A percentile compares a stretch with the other conserved stretches of the same genome.
These are phyloP conservation scores for Theobroma cacao DNA, from an alignment of 345 rosid genomes.

Conservation along the genomic window DNA sequence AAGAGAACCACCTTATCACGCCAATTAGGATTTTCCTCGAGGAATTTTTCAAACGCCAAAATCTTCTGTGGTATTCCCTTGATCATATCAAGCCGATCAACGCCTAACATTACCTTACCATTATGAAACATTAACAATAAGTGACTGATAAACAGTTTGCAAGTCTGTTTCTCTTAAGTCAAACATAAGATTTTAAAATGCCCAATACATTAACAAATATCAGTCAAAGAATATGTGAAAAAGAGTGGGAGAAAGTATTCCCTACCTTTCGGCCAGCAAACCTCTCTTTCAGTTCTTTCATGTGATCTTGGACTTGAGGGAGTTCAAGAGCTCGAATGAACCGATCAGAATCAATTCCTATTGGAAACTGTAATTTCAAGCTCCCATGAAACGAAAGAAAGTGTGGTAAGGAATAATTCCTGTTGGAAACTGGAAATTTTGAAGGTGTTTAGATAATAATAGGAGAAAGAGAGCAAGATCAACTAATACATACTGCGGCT, in stretches of 20 bases:
- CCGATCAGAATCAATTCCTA: slow-evolving; percentile 61
- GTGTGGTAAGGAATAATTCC: slow-evolving; percentile 26
- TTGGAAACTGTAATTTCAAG: slow-evolving; percentile 53
- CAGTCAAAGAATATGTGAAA: not conserved
- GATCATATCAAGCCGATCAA: slow-evolving; percentile 68
- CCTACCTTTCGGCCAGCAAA: slow-evolving; percentile 59
- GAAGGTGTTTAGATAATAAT: not conserved
- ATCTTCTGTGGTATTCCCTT: slow-evolving; percentile 67
- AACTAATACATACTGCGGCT: slow-evolving; percentile 32
- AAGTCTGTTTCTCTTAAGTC: not conserved
- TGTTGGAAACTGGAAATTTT: slow-evolving; percentile 16
- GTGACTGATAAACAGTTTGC: slow-evolving; percentile 9
- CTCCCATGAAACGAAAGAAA: slow-evolving; percentile 24
- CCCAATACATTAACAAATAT: not conserved
- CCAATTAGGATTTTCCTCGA: slow-evolving; percentile 62
- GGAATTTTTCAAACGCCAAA: slow-evolving; percentile 61
- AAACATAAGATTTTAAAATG: slow-evolving; percentile 10
- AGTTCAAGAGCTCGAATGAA: slow-evolving; percentile 57
- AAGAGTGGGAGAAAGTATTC: slow-evolving; percentile 6
- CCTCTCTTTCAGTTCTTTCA: slow-evolving; percentile 49
- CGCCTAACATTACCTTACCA: slow-evolving; percentile 61
- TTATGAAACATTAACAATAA: slow-evolving; percentile 13
- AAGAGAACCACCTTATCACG: slow-evolving; percentile 59
- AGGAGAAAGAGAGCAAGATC: not conserved
- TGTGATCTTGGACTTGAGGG: slow-evolving; percentile 54